Base-by-base conservation (phyloP, 176 grass and related monocot genomes). In the Phoenix roebelenii region DNA sequence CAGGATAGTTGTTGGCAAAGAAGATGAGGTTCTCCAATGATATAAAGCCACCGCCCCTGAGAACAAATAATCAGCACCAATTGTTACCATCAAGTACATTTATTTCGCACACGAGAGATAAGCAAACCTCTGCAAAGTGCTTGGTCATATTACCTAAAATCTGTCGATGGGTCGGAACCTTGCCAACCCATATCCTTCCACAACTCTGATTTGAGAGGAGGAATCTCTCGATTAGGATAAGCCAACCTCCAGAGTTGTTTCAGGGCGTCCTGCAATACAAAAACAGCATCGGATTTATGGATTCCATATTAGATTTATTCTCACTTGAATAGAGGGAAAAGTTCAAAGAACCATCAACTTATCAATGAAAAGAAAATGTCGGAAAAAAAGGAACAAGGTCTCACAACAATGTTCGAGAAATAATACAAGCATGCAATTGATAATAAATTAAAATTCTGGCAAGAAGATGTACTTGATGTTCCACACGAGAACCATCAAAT, bases 141-240 rank as follows among this genome's bases (percentile, higher is more conserved):
- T 6, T 44, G 10, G 35, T 44, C 10, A 44, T 44, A 44, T 44
- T 58, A 97, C 92, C 92, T 91, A 72, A 97, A 97, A 85, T 97
- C 92, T 57, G 92, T 90, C 72, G 87, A 85, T 54, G 92, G 92
- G 49, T 97, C 92, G 51, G 52, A 85, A 52, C 92, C 92, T 85
- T 97, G 92, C 92, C 92, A 97, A 68, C 92, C 92, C 92, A 97
- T 97, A 52, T 91, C 81, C 76, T 91, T 97, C 92, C 92, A 97
- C 52, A 79, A 70, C 76, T 97, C 84, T n/a, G 92, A 97, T 88
- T 91, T 91, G 23, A 90, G 72, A 25, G 87, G 75, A 64, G 92
- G 92, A 67, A 87, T 78, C 55, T 76, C 69, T 3, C 69, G 78
- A 70, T 67, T 65, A 26, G 87, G 87, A 58, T 87, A 91, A 68